Conservation (phyloP, 1,284 basidiomycete genomes). For the Moesziomyces sp. region DNA sequence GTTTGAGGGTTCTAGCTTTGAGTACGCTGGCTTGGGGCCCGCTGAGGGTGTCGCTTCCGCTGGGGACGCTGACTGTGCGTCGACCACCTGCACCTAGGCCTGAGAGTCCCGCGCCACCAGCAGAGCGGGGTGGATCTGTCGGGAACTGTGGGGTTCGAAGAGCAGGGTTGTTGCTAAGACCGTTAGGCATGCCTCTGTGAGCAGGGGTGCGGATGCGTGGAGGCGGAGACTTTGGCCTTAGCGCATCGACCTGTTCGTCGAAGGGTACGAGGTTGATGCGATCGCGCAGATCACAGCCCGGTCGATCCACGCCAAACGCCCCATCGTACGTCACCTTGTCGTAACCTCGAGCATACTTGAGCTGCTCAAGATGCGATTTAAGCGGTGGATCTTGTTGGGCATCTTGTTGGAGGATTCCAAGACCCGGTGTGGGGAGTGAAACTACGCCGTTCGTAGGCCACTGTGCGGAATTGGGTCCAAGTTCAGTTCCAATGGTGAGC, state of each 20-base stretch:
- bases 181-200: conserved; percentile 21
- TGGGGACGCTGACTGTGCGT: conserved; percentile 56
- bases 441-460: conserved; percentile 22
- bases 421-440: conserved; percentile 13
- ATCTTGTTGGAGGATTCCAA: conserved; percentile 8
- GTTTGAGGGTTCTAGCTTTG: conserved; percentile 16
- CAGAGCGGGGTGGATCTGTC: too few species aligned
- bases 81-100: conserved; percentile 62
- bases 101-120: conserved; percentile 35
- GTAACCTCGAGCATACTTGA: conserved; percentile 42
- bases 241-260: conserved; percentile 48
- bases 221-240: conserved; percentile 61
- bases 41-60: conserved; percentile 62
- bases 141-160: conserved; percentile 11
- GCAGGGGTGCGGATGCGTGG: conserved; percentile 12
- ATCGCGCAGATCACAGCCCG: conserved; percentile 51
- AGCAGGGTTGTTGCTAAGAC: conserved; percentile 28
- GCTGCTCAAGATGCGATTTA: conserved; percentile 5
- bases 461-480: conserved; percentile 52
- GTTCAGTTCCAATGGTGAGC: conserved; percentile 79
- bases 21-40: conserved; percentile 60
- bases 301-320: conserved; percentile 58
- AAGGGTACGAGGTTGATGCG: conserved; percentile 60
- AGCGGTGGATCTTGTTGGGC: conserved; percentile 2
- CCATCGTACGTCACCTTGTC: conserved; percentile 47